These are phyloP conservation scores for Ustilaginoidea virens DNA, from an alignment of 2,329 filamentous ascomycete species.

Conservation along the genomic window DNA sequence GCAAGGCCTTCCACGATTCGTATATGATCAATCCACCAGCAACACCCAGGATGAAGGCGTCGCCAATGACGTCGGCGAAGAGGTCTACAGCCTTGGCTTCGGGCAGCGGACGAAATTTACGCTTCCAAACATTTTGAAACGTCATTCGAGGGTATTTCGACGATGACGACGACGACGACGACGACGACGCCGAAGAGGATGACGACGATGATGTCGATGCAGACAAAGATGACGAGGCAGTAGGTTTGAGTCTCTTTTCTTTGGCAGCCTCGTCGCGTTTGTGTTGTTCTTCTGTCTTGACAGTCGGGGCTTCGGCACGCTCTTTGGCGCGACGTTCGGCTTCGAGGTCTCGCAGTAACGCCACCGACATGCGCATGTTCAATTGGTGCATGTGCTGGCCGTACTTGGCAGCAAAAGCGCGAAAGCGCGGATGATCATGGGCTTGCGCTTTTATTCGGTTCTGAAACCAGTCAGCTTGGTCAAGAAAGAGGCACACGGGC, in stretches of 20 bases:
- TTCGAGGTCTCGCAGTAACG: conserved; percentile 39
- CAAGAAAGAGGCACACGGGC: no score
- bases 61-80: conserved; percentile 50
- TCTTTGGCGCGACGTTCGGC: conserved; percentile 45
- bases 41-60: conserved; percentile 46
- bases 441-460: conserved; percentile 52
- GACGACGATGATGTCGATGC: conserved; percentile 1
- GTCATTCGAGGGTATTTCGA: conserved; percentile 12
- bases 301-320: conserved; percentile 46
- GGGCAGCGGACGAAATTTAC: conserved; percentile 46
- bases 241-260: conserved; percentile 19
- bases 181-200: not conserved
- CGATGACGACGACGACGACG: conserved; percentile 3
- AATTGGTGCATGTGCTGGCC: conserved; percentile 50
- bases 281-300: conserved; percentile 47
- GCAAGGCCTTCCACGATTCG: conserved; percentile 42
- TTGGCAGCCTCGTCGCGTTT: conserved; percentile 35
- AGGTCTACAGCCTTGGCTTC: conserved; percentile 51
- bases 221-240: not conserved
- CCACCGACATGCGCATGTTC: conserved; percentile 49
- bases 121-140: conserved; percentile 41
- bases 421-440: conserved; percentile 47
- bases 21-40: conserved; percentile 42
- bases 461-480: no score
- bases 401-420: conserved; percentile 42